These are phyloP conservation scores for Fusarium sp. DNA, from an alignment of 2,329 filamentous ascomycete genomes.

Conservation along the genomic window DNA sequence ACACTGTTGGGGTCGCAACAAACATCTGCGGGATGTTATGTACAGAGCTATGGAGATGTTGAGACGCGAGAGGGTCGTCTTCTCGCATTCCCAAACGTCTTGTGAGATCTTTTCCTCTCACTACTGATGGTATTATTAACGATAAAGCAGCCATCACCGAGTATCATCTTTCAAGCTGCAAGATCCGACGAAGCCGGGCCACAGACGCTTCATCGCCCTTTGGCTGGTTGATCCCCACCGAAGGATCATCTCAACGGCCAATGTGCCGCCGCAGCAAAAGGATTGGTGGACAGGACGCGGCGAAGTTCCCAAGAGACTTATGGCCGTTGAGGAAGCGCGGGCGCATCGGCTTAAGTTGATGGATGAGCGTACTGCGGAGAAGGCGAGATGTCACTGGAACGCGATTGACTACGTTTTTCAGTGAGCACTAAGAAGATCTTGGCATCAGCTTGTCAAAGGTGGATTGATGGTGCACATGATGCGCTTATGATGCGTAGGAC, in stretches of 20 bases:
- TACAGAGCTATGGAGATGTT: not conserved
- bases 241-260: not conserved
- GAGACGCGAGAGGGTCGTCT: not conserved
- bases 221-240: constrained; percentile 11
- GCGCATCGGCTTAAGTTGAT: not conserved
- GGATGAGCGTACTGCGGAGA: constrained; percentile 1
- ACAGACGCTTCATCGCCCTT: not conserved
- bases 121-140: fast-evolving
- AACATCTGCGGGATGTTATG: not conserved
- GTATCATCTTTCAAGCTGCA: not conserved
- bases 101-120: not conserved
- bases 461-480: not conserved
- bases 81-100: constrained; percentile 3
- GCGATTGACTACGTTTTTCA: not conserved
- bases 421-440: not conserved
- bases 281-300: not conserved
- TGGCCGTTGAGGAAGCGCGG: not conserved
- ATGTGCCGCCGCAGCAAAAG: not conserved
- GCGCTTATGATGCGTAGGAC: fast-evolving
- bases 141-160: not conserved
- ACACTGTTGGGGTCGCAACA: not conserved
- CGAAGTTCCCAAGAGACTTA: fast-evolving
- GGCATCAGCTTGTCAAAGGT: not conserved
- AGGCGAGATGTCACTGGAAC: not conserved
- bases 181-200: not conserved